These are phyloP conservation scores for Nicotiana undulata DNA, from an alignment of 257 asterid genomes.

Conservation along the genomic window DNA sequence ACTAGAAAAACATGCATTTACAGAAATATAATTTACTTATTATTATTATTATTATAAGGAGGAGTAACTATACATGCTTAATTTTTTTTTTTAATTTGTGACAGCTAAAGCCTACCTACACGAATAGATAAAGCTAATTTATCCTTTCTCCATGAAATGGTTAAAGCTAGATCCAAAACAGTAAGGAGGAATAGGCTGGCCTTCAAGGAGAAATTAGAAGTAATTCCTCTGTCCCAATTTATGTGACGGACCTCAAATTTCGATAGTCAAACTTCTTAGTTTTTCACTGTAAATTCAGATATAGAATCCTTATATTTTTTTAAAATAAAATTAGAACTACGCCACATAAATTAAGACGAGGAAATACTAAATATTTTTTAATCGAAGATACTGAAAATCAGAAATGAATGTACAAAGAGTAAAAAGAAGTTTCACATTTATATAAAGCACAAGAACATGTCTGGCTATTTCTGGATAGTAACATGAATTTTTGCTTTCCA, in stretches of 20 bases:
- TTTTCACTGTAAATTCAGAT: too few relatives aligned
- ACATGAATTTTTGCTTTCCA: conserved; percentile 8
- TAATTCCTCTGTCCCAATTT: not conserved
- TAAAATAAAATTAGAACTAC: too few relatives aligned
- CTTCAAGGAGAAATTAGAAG: not conserved
- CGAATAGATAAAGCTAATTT: not conserved
- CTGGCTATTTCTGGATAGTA: conserved; percentile 14
- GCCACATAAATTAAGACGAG: too few relatives aligned
- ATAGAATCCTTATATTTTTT: too few relatives aligned
- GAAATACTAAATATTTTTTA: not conserved
- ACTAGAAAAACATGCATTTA: not conserved
- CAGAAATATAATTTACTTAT: not conserved
- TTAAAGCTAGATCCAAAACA: not conserved
- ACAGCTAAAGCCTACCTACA: not conserved
- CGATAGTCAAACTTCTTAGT: too few relatives aligned
- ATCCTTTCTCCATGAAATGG: not conserved
- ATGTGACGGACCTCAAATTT: too few relatives aligned
- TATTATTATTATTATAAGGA: not conserved
- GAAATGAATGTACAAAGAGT: not conserved
- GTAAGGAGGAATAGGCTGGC: not conserved
- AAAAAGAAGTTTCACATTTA: not conserved
- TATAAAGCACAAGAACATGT: conserved; percentile 12
- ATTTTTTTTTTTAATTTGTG: not conserved
- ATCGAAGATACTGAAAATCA: not conserved
- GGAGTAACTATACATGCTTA: too few relatives aligned